Evolutionary conservation across 306 rosid species (phyloP), one percentile per base, ranked within the genome.

Genomic region (Calophaca sinica): DNA sequence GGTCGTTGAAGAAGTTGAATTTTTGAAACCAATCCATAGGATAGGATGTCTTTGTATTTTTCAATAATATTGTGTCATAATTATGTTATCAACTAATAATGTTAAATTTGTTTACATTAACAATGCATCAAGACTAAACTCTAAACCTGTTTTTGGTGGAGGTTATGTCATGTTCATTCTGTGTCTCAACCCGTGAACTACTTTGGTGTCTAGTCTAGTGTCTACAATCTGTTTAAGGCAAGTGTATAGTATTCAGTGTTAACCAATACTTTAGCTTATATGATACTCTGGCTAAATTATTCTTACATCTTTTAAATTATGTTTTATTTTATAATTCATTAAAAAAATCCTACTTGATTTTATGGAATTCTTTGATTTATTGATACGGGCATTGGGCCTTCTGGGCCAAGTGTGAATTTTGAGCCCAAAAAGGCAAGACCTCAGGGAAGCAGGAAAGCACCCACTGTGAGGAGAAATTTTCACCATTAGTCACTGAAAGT

Each of bases 141-240:
- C 26, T 12, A 60, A 36, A 49, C 35, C 62, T 58, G 33, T 44
- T 13, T 57, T 12, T 9, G 61, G 74, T 64, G 74, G 68, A 72
- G 36, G 13, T 9, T 46, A 3, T 31, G 62, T 6, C 1, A 54
- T 28, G 6, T 66, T 35, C 41, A 9, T 38, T 63, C 15, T 72
- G 26, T 61, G 63, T 48, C 61, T 73, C 28, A 59, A 13, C 80
- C 69, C 68, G 48, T 80, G 72, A 80, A 4, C 59, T 29, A 12
- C 26, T 41, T 36, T 46, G 67, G 8, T 62, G 6, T 7, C 11
- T 13, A 33, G 6, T 7, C 11, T 13, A 33, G 14, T 31, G 38
- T 59, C 42, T 42, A 7, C 11, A 42, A 9, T 42, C 26, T 35
- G 66, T 33, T 33, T 12, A 60, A 33, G 28, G 11, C 66, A 35